Base-by-base conservation (phyloP, 2,329 filamentous ascomycete species). In the Thielaviopsis populi region DNA sequence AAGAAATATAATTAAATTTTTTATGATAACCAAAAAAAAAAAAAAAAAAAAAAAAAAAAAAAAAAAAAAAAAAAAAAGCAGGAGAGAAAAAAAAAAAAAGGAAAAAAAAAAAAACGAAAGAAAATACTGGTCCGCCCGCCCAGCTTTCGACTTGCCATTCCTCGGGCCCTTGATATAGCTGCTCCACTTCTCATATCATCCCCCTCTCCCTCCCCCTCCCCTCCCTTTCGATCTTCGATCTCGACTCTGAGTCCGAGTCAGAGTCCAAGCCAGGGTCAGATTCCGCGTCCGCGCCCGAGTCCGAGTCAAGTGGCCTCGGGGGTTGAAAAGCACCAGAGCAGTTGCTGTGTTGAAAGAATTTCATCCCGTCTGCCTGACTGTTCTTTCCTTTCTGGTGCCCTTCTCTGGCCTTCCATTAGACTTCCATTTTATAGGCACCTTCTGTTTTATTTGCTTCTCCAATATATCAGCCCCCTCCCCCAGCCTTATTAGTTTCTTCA, bases 401-500 rank as follows among this genome's bases (percentile, higher is more conserved):
- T 19, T 19, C 1, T 17, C 5, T 19, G 43, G n/a, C 1, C n/a
- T 48, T 13, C 5, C 46, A n/a, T 24, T 11, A 15, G 2, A 7
- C 10, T 48, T 48, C 11, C 19, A 15, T 50, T 50, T 50, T 24
- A 11, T 50, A 4, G 13, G 19, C 22, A 6, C 2, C 24, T 50
- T 24, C 46, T 10, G n/a, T 24, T 50, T 50, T 50, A 50, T 11
- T 37, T 6, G n/a, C 30, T 56, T 37, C 15, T 33, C 17, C 30
- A 30, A 56, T 56, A 33, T 37, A 56, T 37, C n/a, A 56, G 30
- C 53, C 53, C n/a, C n/a, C n/a, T n/a, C n/a, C n/a, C n/a, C 27
- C 42, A 56, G 53, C 53, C 53, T 37, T 56, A 56, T 56, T 33
- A 37, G 53, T 56, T 56, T 56, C 53, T 56, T 37, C 27, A 37